A percentile compares a stretch with the other conserved stretches of the same genome.
Conservation (phyloP, 345 rosid species). For the Gossypium turneri region DNA sequence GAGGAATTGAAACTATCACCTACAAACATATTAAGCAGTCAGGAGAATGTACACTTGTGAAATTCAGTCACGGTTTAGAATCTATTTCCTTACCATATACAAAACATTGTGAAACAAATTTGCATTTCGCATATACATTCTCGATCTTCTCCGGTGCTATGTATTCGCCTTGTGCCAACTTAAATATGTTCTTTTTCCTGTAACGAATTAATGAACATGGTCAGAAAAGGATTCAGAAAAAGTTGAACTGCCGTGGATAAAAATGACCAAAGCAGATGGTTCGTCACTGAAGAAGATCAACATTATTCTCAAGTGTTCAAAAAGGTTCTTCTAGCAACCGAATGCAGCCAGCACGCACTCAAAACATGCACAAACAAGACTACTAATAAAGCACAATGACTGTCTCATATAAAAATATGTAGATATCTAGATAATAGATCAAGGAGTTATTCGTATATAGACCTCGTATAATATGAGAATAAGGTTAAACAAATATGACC, state of each 20-base stretch:
- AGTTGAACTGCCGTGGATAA: neutral
- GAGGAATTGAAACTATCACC: constrained; percentile 86
- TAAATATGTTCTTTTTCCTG: constrained; percentile 83
- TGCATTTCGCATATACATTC: constrained; percentile 87
- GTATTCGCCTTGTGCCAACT: constrained; percentile 96
- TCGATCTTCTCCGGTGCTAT: constrained; percentile 98
- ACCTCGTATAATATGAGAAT: neutral
- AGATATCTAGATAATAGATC: constrained; percentile 2
- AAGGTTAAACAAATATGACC: constrained; percentile 39
- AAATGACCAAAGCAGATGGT: neutral
- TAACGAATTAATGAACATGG: constrained; percentile 6
- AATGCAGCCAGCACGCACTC: neutral
- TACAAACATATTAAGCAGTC: constrained; percentile 28
- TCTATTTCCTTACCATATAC: constrained; percentile 52
- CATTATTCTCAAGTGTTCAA: neutral
- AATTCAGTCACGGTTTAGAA: constrained; percentile 8
- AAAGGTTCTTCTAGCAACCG: neutral
- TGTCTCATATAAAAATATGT: neutral
- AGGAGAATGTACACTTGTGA: constrained; percentile 12
- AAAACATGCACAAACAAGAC: neutral
- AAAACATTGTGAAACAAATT: constrained; percentile 69
- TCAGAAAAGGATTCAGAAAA: neutral
- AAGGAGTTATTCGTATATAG: neutral
- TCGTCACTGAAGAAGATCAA: neutral
- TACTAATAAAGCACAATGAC: neutral